Evolutionary conservation across 2,329 filamentous ascomycete genomes (phyloP).

Genomic region (Kalaharituber pfeilii): DNA sequence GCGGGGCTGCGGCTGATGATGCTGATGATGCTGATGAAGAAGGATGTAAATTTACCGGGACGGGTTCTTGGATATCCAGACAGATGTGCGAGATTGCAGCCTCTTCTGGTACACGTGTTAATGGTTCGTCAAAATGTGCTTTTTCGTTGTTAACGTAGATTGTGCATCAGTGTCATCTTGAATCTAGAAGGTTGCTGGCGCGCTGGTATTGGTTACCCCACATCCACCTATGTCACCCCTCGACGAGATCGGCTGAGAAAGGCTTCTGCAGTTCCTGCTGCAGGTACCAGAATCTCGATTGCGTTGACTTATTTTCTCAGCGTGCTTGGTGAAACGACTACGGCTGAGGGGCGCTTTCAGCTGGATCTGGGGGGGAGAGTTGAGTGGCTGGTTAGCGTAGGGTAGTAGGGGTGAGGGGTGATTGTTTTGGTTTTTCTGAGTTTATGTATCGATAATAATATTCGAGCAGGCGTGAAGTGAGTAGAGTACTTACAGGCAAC

Average conservation of each 20-base stretch:
- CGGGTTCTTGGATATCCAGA: background rate
- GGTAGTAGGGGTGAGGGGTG: background rate
- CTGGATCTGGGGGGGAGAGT: background rate
- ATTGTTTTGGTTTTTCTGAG: background rate
- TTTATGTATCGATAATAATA: background rate
- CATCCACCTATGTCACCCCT: background rate
- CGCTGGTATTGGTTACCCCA: constrained; percentile 2
- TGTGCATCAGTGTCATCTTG: background rate
- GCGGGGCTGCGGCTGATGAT: background rate
- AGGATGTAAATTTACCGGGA: background rate
- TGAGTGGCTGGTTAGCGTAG: background rate
- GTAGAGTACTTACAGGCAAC: too few relatives aligned
- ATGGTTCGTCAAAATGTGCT: background rate
- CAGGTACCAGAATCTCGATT: background rate
- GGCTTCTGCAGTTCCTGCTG: background rate
- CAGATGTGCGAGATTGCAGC: background rate
- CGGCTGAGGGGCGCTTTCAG: background rate
- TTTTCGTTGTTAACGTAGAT: background rate
- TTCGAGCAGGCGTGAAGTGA: background rate
- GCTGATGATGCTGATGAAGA: background rate
- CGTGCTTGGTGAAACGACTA: background rate
- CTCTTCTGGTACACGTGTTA: background rate
- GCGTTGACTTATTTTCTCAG: background rate
- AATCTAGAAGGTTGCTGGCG: constrained; percentile 1
- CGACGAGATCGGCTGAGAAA: background rate